Evolutionary conservation across 179 eudicot species (phyloP).

Genomic region (Nepenthes alata): DNA sequence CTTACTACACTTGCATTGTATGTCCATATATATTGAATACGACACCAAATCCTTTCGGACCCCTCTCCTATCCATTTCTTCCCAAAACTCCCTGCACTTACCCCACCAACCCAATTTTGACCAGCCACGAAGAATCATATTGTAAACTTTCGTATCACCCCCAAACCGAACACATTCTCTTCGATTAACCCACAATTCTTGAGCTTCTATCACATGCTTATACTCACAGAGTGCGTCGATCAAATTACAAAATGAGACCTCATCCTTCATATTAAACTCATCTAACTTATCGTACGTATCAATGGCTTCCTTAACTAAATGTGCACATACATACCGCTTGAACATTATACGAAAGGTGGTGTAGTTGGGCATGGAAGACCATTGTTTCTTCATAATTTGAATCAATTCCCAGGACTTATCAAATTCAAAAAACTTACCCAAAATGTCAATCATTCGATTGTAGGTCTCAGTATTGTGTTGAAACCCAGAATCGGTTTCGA

Average conservation of each 20-base stretch:
- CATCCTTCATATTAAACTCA: conserved; percentile 65
- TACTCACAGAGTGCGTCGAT: conserved; percentile 87
- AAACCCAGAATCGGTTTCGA: conserved; percentile 32
- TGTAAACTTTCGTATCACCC: conserved; percentile 45
- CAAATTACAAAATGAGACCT: conserved; percentile 52
- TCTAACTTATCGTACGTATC: conserved; percentile 30
- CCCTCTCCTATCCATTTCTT: conserved; percentile 64
- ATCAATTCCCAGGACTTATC: conserved; percentile 63
- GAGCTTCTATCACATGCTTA: conserved; percentile 89
- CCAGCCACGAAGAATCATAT: conserved; percentile 90
- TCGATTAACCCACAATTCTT: conserved; percentile 45
- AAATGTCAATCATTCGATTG: conserved; percentile 66
- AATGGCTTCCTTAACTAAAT: conserved; percentile 65
- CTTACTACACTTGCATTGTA: conserved; percentile 72
- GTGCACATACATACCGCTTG: conserved; percentile 69
- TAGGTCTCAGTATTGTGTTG: conserved; percentile 56
- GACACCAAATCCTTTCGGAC: conserved; percentile 59
- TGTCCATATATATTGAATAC: conserved; percentile 85
- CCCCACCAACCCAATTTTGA: conserved; percentile 79
- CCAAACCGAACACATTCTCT: conserved; percentile 12
- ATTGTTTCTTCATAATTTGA: conserved; percentile 29
- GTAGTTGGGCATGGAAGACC: conserved; percentile 42
- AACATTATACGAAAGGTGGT: conserved; percentile 63
- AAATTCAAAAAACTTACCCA: conserved; percentile 92
- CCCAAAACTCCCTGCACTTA: conserved; percentile 87